Percentiles rank a stretch among this genome's conserved stretches.
Conservation (phyloP, 805 yeast genomes). For the Candida schatavii region DNA sequence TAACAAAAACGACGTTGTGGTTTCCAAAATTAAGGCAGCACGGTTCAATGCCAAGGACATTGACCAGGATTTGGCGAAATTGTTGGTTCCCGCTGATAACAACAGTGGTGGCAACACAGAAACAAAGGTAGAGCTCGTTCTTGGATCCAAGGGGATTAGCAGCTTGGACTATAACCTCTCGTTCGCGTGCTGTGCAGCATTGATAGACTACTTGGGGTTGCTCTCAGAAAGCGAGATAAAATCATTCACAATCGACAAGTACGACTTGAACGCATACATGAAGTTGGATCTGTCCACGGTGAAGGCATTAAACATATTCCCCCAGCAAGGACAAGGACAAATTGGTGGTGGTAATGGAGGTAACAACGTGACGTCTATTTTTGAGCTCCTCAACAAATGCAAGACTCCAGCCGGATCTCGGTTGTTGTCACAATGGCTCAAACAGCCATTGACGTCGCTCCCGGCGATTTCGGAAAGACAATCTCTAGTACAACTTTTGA, state of each 20-base stretch:
- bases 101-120: not conserved
- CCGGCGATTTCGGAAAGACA: slow-evolving; percentile 66
- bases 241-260: slow-evolving; percentile 55
- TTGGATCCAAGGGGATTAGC: slow-evolving; percentile 54
- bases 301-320: slow-evolving; percentile 82
- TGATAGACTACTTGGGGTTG: slow-evolving; percentile 65
- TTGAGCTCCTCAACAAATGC: slow-evolving; percentile 83
- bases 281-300: slow-evolving; percentile 88
- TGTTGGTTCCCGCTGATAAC: slow-evolving; percentile 41
- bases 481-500: slow-evolving; percentile 65
- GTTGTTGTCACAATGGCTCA: slow-evolving; percentile 87
- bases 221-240: slow-evolving; percentile 56
- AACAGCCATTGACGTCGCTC: slow-evolving; percentile 82
- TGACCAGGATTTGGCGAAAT: slow-evolving; percentile 72
- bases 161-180: slow-evolving; percentile 48
- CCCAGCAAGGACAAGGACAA: slow-evolving; percentile 35
- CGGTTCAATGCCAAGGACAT: slow-evolving; percentile 65
- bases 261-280: slow-evolving; percentile 79
- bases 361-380: slow-evolving; percentile 50
- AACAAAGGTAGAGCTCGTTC: slow-evolving; percentile 33
- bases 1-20: slow-evolving; percentile 65
- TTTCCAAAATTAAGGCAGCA: slow-evolving; percentile 55
- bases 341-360: slow-evolving; percentile 20
- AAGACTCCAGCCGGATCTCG: slow-evolving; percentile 88
- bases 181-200: slow-evolving; percentile 62